Base-by-base conservation (phyloP, 331 rosid genomes). In the Pyracantha coccinea region DNA sequence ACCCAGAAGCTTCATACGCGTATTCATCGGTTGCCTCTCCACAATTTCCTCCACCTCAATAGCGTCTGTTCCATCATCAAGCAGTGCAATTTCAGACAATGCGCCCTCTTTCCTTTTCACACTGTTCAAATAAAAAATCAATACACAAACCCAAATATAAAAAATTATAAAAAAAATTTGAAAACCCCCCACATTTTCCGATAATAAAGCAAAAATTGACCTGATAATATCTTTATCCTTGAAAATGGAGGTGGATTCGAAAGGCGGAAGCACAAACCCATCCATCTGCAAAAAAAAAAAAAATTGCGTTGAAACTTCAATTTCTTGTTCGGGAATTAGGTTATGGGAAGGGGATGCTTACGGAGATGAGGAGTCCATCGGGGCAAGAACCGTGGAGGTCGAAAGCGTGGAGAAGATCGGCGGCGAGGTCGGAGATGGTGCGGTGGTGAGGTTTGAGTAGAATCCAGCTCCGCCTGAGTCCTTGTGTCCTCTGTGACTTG, bases 261-360 rank as follows among this genome's bases (percentile, higher is more conserved):
- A 95, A 16, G 93, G 90, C 4, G 99, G 99, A 31, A 95, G 86
- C 74, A 85, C 97, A 82, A 95, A 95, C 50, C 81, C 96, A 84
- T 95, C 98, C 97, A 95, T 92, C 99, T 92, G 87, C 85, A 66
- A 76, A 55, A 58, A 79, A 74, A 35, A 23, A 24, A 12, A 23
- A 4, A 38, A 33, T 29, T 13, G 23, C 19, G 10, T 44, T 60
- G 2, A 21, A 55, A 25, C 52, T 55, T 23, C 59, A 1, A 4
- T 6, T 19, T 20, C 0, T 57, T 53, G 16, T 6, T 68, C 1
- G 21, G 33, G 45, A 63, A 28, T 38, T 70, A 2, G 65, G 7
- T 24, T 29, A 19, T 12, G 27, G 20, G 8, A 28, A 47, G 21
- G 35, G 19, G 66, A 28, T 44, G 33, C 81, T 75, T 92, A 95